phyloP scores from a whole-genome alignment of 192 early-diverging fungal species.

The Helicostylum pulchrum region DNA sequence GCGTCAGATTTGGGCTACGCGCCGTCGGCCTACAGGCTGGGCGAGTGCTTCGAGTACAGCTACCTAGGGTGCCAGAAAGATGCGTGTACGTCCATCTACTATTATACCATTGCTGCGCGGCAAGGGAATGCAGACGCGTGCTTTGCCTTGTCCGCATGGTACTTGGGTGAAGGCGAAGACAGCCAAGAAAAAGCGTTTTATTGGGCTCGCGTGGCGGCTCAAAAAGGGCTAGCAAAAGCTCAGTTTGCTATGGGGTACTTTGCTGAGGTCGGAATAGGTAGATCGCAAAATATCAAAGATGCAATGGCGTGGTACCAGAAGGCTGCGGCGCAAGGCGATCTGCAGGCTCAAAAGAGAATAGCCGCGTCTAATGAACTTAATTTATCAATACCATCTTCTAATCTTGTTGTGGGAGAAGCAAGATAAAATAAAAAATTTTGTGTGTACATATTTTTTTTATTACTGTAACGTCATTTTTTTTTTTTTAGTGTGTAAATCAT shows the following conservation, averaged over 20 bases:
- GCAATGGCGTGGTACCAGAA: slow-evolving; percentile 67
- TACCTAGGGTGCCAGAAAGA: not conserved
- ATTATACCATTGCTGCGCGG: slow-evolving; percentile 13
- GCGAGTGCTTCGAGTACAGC: slow-evolving; percentile 13
- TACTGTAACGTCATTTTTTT: no score
- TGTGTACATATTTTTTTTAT: no score
- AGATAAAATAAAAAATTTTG: no score
- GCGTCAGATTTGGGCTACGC: slow-evolving; percentile 13
- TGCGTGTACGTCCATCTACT: slow-evolving; percentile 1
- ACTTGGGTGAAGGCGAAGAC: not conserved
- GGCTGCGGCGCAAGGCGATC: slow-evolving; percentile 57
- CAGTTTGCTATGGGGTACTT: slow-evolving; percentile 65
- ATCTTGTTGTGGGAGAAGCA: no score
- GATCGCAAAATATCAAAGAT: slow-evolving; percentile 14
- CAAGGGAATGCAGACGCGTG: slow-evolving; percentile 43
- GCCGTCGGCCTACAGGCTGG: slow-evolving; percentile 14
- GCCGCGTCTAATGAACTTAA: no score
- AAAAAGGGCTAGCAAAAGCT: slow-evolving; percentile 52
- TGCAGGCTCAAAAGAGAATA: slow-evolving; percentile 39
- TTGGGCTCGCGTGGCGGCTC: slow-evolving; percentile 54
- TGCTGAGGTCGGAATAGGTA: slow-evolving; percentile 55
- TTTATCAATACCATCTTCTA: no score
- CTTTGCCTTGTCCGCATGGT: slow-evolving; percentile 10
- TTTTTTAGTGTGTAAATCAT: no score
- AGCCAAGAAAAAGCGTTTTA: slow-evolving; percentile 36